A percentile compares a stretch with the other conserved stretches of the same genome.
Conservation (phyloP, 1,284 basidiomycete genomes). For the Schizophyllum commune region DNA sequence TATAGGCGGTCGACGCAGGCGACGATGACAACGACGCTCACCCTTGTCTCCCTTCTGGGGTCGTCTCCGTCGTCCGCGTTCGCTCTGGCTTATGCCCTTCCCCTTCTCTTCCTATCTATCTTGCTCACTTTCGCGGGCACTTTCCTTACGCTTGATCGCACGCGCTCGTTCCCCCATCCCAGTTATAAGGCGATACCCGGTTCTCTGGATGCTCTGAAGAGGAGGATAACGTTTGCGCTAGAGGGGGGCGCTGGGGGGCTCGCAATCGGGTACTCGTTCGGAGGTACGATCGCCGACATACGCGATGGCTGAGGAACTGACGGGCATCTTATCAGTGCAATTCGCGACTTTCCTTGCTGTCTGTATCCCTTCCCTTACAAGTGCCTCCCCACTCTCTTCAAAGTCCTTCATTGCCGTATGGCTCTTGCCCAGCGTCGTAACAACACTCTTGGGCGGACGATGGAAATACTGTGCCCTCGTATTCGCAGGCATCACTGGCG, state of each 20-base stretch:
- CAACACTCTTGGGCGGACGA: constrained; percentile 40
- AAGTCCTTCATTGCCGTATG: constrained; percentile 53
- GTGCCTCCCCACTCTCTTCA: constrained; percentile 33
- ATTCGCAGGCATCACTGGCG: constrained; percentile 42
- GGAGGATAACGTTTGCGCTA: constrained; percentile 27
- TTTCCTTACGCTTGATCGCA: constrained; percentile 61
- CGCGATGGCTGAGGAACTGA: constrained; percentile 1
- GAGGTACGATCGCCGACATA: constrained; percentile 32
- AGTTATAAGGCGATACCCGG: constrained; percentile 32
- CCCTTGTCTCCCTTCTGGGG: neutral
- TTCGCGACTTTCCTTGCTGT: constrained; percentile 51
- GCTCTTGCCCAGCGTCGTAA: constrained; percentile 41
- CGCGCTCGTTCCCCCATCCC: constrained; percentile 46
- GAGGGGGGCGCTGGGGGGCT: constrained; percentile 60
- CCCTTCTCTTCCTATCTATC: constrained; percentile 44
- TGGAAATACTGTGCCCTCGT: constrained; percentile 39
- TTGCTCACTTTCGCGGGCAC: constrained; percentile 53
- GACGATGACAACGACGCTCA: neutral
- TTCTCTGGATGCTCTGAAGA: constrained; percentile 25
- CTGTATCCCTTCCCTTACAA: constrained; percentile 44
- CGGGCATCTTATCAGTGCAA: constrained; percentile 36
- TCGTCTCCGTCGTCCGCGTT: neutral
- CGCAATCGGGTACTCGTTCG: constrained; percentile 49
- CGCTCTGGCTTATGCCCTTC: constrained; percentile 43
- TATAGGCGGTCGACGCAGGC: neutral